phyloP scores from a whole-genome alignment of 2,329 filamentous ascomycete genomes.

The Malbranchea cinnamomea region DNA sequence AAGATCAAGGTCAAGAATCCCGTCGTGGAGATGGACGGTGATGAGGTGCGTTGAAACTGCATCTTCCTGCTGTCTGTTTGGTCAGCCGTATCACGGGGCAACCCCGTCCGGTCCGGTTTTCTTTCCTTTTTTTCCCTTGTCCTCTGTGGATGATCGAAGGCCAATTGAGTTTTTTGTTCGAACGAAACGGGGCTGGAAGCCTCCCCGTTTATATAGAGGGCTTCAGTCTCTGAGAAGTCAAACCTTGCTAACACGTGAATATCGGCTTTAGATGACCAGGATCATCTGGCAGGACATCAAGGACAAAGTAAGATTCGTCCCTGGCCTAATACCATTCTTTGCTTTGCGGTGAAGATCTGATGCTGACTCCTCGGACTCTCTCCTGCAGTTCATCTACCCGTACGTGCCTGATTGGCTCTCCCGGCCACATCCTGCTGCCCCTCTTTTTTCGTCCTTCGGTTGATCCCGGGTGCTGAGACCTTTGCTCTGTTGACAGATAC shows the following conservation, averaged over 20 bases:
- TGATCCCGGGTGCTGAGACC: conserved; percentile 1
- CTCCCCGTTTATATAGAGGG: too few species aligned
- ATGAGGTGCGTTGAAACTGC: conserved; percentile 34
- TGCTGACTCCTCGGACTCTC: too few species aligned
- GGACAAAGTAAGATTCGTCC: conserved; percentile 50
- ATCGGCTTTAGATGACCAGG: conserved; percentile 62
- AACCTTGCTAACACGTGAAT: too few species aligned
- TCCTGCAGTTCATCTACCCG: conserved; percentile 80
- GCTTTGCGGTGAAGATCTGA: conserved; percentile 6
- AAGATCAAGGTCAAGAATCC: conserved; percentile 99
- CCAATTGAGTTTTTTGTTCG: too few species aligned
- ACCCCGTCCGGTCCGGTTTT: conserved; percentile 2
- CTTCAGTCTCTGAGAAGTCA: too few species aligned
- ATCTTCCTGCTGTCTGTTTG: conserved; percentile 12
- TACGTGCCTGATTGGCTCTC: conserved; percentile 19
- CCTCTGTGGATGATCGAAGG: too few species aligned
- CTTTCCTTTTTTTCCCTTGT: too few species aligned
- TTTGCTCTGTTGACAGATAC: conserved; percentile 37
- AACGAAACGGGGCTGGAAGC: too few species aligned
- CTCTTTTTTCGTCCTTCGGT: conserved; percentile 5
- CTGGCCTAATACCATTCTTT: conserved; percentile 7
- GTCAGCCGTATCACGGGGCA: conserved; percentile 7
- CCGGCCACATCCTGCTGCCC: too few species aligned
- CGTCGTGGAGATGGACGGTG: conserved; percentile 90
- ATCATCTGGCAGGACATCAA: conserved; percentile 99